These are phyloP conservation scores for Elaeagnus macrophylla DNA, from an alignment of 306 rosid species.

Conservation along the genomic window DNA sequence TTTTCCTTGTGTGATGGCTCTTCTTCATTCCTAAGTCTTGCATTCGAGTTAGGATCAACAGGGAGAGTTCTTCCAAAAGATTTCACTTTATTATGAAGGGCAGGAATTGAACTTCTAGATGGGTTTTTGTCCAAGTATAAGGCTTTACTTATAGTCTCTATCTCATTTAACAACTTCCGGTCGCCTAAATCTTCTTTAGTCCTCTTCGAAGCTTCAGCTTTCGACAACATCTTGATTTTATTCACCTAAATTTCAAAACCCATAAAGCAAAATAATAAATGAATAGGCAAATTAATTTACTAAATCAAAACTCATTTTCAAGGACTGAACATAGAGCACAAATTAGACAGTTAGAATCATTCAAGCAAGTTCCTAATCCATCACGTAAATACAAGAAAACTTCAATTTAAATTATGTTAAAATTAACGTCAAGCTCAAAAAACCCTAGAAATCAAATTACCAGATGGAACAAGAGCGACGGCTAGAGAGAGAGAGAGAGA, in stretches of 20 bases:
- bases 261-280: constrained; percentile 16
- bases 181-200: constrained; percentile 44
- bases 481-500: constrained; percentile 1
- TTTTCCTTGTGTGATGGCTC: constrained; percentile 55
- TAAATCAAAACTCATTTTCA: no score
- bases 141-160: constrained; percentile 53
- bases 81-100: constrained; percentile 22
- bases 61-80: constrained; percentile 24
- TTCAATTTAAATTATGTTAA: not conserved
- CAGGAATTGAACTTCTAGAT: constrained; percentile 28
- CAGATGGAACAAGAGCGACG: constrained; percentile 22
- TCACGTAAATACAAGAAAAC: not conserved
- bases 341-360: not conserved
- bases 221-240: constrained; percentile 44
- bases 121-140: constrained; percentile 29
- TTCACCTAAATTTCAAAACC: constrained; percentile 6
- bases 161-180: constrained; percentile 47
- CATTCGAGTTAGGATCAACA: constrained; percentile 34
- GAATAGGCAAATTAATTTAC: not conserved
- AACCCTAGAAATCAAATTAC: constrained; percentile 24
- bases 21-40: constrained; percentile 32
- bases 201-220: constrained; percentile 48
- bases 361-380: not conserved
- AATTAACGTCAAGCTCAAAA: not conserved
- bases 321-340: no score